Conservation (phyloP, 768 basidiomycete species). For the Phallus indusiatus region DNA sequence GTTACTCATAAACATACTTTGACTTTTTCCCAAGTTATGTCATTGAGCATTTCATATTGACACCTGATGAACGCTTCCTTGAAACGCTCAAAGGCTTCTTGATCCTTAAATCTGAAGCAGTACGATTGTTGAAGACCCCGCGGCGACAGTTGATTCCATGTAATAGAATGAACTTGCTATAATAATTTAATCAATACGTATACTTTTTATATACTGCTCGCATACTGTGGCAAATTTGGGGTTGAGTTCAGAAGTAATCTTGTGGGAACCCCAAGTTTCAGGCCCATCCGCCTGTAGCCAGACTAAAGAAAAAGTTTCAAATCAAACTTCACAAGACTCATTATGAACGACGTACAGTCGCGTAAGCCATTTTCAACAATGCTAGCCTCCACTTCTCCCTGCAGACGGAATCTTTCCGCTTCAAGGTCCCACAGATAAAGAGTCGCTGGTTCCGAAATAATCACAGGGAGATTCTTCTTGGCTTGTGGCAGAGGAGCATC, state of each 20-base stretch:
- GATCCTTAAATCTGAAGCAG: constrained; percentile 61
- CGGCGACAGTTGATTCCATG: constrained; percentile 75
- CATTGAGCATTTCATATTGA: constrained; percentile 75
- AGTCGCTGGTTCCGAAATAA: constrained; percentile 38
- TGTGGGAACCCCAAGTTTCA: constrained; percentile 6
- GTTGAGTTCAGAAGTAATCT: constrained; percentile 6
- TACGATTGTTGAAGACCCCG: constrained; percentile 58
- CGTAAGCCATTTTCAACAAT: constrained; percentile 22
- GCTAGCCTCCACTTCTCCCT: constrained; percentile 45
- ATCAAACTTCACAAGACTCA: background rate
- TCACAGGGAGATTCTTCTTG: constrained; percentile 10
- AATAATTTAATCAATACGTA: constrained; percentile 11
- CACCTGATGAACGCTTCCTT: constrained; percentile 55
- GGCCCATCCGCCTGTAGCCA: constrained; percentile 4
- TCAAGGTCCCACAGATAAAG: constrained; percentile 56
- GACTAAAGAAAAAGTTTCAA: background rate
- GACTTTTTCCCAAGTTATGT: constrained; percentile 64
- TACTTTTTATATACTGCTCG: constrained; percentile 17
- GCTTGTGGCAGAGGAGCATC: background rate
- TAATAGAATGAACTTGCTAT: constrained; percentile 42
- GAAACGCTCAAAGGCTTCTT: constrained; percentile 51
- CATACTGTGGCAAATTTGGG: constrained; percentile 6
- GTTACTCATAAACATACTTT: constrained; percentile 40
- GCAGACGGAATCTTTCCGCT: constrained; percentile 37
- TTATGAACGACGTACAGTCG: constrained; percentile 3